Base-by-base conservation (phyloP, 352 stramenopile genomes). In the Pythium folliculosum region DNA sequence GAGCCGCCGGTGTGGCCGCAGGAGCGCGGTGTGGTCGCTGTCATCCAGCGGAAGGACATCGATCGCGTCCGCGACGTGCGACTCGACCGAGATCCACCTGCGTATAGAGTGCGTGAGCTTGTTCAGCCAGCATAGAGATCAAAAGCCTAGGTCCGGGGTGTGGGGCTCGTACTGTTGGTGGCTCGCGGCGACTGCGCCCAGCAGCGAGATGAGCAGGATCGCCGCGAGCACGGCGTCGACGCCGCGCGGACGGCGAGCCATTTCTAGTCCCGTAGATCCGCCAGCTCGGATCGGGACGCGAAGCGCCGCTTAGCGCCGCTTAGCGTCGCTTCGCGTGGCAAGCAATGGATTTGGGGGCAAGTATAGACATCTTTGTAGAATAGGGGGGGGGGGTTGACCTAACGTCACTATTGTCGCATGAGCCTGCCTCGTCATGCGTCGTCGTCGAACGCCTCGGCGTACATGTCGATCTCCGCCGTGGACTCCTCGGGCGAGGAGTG, bases 401-500 rank as follows among this genome's bases (percentile, higher is more conserved):
- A 59, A 59, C 25, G 14, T 16, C 12, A 22, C 56, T 63, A n/a
- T 16, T 27, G 25, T 27, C 19, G n/a, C 14, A 43, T 19, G n/a
- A n/a, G n/a, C n/a, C n/a, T n/a, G 17, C 23, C 22, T 25, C 1
- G 35, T 65, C 58, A 65, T 30, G 47, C 45, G 58, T 69, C 52
- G 22, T 49, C 52, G 19, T 69, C 62, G 23, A 69, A 69, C 19
- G 55, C 52, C 35, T 69, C 55, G 44, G 27, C 47, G 53, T 69
- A 69, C 16, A 63, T 27, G 30, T 70, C 63, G 37, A 64, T 60
- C 37, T 64, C 63, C 9, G 55, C 48, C 16, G 55, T 60, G 10
- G 62, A 53, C 9, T 70, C 57, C 63, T 60, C 10, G n/a, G 58
- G 58, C 12, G 58, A 65, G 2, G 58, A 47, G 4, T 37, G 21